These are phyloP conservation scores for Monosporascus sp. DNA, from an alignment of 2,329 filamentous ascomycete genomes.

Conservation along the genomic window DNA sequence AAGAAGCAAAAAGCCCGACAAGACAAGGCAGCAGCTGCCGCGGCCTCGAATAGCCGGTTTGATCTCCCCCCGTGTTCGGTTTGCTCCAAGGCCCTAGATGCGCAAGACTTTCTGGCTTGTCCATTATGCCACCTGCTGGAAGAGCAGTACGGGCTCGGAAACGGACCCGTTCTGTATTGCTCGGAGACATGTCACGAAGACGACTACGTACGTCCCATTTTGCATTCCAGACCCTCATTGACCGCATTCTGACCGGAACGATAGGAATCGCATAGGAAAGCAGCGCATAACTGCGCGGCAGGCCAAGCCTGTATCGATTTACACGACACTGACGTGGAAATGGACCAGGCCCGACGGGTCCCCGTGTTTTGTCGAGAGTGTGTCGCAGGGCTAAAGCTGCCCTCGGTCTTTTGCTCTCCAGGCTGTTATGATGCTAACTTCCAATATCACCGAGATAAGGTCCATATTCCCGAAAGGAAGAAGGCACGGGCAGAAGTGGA, in stretches of 20 bases:
- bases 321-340: conserved; percentile 34
- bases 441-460: conserved; percentile 31
- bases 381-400: conserved; percentile 28
- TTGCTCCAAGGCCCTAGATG: conserved; percentile 31
- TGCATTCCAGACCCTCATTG: conserved; percentile 16
- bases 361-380: conserved; percentile 39
- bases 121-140: conserved; percentile 39
- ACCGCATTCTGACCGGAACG: too few relatives aligned
- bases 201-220: conserved; percentile 33
- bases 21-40: conserved; percentile 35
- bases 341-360: conserved; percentile 26
- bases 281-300: conserved; percentile 36
- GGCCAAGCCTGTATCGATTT: conserved; percentile 35
- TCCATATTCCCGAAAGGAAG: conserved; percentile 26
- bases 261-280: conserved; percentile 34
- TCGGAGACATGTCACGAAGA: conserved; percentile 36
- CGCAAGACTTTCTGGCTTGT: conserved; percentile 36
- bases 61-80: conserved; percentile 35
- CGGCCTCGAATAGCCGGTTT: conserved; percentile 26
- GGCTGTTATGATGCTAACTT: conserved; percentile 39
- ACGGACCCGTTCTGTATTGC: conserved; percentile 39
- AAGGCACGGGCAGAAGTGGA: conserved; percentile 18
- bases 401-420: conserved; percentile 37
- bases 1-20: conserved; percentile 30
- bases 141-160: conserved; percentile 29